Conservation (phyloP, 768 basidiomycete genomes). For the Phylloporus sp. region DNA sequence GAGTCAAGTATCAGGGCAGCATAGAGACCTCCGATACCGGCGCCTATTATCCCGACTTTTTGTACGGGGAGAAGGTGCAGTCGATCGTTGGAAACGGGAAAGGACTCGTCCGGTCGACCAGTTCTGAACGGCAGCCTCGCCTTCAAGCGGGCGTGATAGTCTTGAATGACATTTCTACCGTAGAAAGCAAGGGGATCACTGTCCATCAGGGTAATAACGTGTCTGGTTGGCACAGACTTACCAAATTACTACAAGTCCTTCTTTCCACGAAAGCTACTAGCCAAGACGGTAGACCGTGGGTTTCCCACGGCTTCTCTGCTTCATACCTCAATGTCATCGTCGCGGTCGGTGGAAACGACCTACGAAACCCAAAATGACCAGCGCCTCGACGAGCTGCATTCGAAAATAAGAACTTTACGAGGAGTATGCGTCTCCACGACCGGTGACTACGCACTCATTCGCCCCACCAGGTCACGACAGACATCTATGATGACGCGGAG, state of each 20-base stretch:
- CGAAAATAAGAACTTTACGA: constrained; percentile 75
- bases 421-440: constrained; percentile 45
- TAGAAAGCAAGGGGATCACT: constrained; percentile 7
- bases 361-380: constrained; percentile 87
- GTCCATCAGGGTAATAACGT: no score
- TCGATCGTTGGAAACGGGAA: not conserved
- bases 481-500: constrained; percentile 82
- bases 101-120: not conserved
- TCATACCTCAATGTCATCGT: constrained; percentile 31
- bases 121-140: not conserved
- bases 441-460: not conserved
- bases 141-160: constrained; percentile 3
- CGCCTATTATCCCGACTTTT: constrained; percentile 20
- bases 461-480: constrained; percentile 65
- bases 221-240: no score
- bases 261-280: no score
- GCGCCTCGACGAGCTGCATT: constrained; percentile 75
- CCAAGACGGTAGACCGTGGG: no score
- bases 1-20: constrained; percentile 42
- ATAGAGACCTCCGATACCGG: constrained; percentile 35
- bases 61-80: not conserved
- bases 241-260: no score
- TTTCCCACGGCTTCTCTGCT: constrained; percentile 20
- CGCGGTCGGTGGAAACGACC: constrained; percentile 53
- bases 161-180: constrained; percentile 8